Evolutionary conservation across 257 asterid species (phyloP), one percentile per base, ranked within the genome.

Genomic region (Solanum etuberosum): DNA sequence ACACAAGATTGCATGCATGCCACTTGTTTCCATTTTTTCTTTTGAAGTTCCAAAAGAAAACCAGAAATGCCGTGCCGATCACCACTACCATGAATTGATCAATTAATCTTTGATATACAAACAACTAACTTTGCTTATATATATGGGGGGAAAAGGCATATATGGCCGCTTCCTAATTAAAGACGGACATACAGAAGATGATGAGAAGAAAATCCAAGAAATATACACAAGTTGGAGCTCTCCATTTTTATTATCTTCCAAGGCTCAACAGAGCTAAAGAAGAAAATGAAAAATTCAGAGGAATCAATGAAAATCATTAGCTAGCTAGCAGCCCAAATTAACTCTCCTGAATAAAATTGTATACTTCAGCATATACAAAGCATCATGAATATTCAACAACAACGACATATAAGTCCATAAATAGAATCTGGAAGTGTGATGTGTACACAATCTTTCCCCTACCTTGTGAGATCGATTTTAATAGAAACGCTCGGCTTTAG

Each of bases 1-100:
- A 63, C 72, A 63, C 14, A 63, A 25, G 72, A 63, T 82, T 90
- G 94, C 98, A 94, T 94, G 98, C 87, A 20, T 63, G 96, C 91
- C 95, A 94, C 94, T 93, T 94, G 84, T 78, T 78, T 25, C 9
- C 38, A 1, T 78, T 77, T 78, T 42, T 34, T 42, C 38, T 25
- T 77, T 9, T 5, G 5, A 63, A n/a, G 71, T 63, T 63, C 71
- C 72, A 63, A 63, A 25, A 71, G 43, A 46, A 43, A 43, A 43
- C 25, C 65, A 43, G 25, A 43, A 63, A 63, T 25, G 18, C 16
- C 1, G 32, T 25, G 34, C 25, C 20, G 5, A 25, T 65, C 32
- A 65, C 9, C 5, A 2, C 3, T 65, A 25, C 34, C 71, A 25
- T 21, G 29, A 59, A 23, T 25, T 11, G 72, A 65, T n/a, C 71